A percentile compares a stretch with the other conserved stretches of the same genome.
These are phyloP conservation scores for Petunia axillaris DNA, from an alignment of 257 asterid species.

Conservation along the genomic window DNA sequence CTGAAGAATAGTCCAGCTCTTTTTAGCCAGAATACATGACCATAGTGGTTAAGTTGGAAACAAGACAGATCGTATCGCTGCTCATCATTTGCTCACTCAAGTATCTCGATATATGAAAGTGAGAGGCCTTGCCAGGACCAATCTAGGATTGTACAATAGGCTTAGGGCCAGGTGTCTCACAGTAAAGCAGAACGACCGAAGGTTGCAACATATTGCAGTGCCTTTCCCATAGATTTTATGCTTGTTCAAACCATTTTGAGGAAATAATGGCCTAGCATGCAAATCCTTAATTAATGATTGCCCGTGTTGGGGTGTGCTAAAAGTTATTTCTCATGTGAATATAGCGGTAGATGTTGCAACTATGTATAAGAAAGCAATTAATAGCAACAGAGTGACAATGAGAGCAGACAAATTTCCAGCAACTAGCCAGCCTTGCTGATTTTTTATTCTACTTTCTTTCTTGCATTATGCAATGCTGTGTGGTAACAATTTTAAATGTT, in stretches of 20 bases:
- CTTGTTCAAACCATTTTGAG: neutral
- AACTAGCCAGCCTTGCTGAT: neutral
- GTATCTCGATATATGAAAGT: neutral
- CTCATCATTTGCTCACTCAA: neutral
- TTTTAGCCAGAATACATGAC: neutral
- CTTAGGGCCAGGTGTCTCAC: neutral
- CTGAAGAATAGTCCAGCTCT: neutral
- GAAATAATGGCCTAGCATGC: neutral
- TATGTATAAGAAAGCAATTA: no score
- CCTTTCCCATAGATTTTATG: neutral
- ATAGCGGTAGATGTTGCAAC: no score
- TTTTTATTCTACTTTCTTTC: neutral
- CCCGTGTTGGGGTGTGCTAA: no score
- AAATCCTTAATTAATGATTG: neutral
- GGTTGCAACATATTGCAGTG: slow-evolving; percentile 9
- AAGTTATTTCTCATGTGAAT: no score
- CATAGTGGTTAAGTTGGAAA: slow-evolving; percentile 7
- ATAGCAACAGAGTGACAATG: neutral
- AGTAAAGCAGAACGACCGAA: neutral
- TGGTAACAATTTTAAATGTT: neutral
- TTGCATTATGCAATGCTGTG: slow-evolving; percentile 1
- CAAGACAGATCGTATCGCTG: neutral
- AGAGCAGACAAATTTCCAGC: slow-evolving; percentile 2
- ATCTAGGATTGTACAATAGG: neutral
- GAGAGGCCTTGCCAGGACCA: neutral